phyloP scores from a whole-genome alignment of 371 early-diverging fungal genomes.

The Blakeslea trispora region DNA sequence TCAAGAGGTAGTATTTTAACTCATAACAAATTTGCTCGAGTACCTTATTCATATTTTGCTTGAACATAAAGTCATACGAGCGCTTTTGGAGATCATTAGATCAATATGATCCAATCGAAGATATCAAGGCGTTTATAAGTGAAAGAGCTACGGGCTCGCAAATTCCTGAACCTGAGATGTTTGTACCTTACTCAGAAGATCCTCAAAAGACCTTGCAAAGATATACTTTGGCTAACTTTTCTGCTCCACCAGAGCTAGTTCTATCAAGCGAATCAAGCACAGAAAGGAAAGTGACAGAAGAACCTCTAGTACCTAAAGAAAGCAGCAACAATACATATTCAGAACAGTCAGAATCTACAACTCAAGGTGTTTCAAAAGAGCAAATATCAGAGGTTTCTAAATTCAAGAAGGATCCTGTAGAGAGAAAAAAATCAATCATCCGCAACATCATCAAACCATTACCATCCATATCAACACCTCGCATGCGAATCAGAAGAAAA shows the following conservation, averaged over 20 bases:
- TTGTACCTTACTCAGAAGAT: slow-evolving; percentile 48
- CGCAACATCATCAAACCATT: slow-evolving; percentile 21
- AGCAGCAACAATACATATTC: neutral
- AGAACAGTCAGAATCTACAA: too few species aligned
- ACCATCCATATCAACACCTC: slow-evolving; percentile 18
- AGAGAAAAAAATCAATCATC: slow-evolving; percentile 13
- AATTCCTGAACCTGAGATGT: slow-evolving; percentile 49
- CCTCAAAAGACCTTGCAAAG: slow-evolving; percentile 45
- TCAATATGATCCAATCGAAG: slow-evolving; percentile 67
- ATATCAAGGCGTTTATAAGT: slow-evolving; percentile 72
- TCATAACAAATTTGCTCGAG: too few species aligned
- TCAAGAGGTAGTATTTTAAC: slow-evolving; percentile 78
- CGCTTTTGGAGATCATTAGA: slow-evolving; percentile 71
- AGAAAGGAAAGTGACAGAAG: neutral
- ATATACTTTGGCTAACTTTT: slow-evolving; percentile 35
- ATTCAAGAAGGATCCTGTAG: neutral
- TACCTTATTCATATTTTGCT: neutral
- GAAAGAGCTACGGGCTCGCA: slow-evolving; percentile 75
- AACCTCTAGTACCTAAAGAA: neutral
- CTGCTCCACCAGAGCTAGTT: slow-evolving; percentile 15
- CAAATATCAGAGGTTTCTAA: slow-evolving; percentile 3
- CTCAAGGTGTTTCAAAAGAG: neutral
- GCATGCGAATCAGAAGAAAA: neutral
- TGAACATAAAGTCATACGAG: slow-evolving; percentile 65
- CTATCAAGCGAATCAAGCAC: slow-evolving; percentile 6